phyloP scores from a whole-genome alignment of 164 flowering plant species.

The Kalanchoe fedtschenkoi region DNA sequence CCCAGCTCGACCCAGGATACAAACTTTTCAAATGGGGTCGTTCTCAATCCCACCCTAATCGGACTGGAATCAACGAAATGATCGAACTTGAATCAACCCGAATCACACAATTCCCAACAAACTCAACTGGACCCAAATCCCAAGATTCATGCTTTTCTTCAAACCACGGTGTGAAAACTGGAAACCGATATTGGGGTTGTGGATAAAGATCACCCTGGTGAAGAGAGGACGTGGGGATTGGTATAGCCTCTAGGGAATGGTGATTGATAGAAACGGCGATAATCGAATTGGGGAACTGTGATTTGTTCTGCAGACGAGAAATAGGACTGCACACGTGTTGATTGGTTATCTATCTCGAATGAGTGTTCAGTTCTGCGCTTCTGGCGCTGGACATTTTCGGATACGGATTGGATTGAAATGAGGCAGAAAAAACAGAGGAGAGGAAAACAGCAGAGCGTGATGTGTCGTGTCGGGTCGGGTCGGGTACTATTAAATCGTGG shows the following conservation, averaged over 20 bases:
- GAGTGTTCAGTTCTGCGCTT: not conserved
- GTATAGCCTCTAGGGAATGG: too few relatives aligned
- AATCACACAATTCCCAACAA: not conserved
- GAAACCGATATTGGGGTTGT: too few relatives aligned
- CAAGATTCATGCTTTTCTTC: not conserved
- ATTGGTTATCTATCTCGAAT: not conserved
- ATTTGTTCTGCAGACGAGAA: not conserved
- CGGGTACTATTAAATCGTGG: not conserved
- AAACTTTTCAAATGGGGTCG: too few relatives aligned
- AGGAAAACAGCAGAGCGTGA: not conserved
- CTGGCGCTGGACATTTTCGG: not conserved
- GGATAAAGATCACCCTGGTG: conserved; percentile 1
- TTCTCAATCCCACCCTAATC: too few relatives aligned
- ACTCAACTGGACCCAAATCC: not conserved
- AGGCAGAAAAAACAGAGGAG: too few relatives aligned
- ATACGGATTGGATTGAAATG: not conserved
- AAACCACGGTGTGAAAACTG: too few relatives aligned
- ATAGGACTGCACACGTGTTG: not conserved
- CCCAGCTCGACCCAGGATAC: not conserved
- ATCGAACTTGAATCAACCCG: not conserved
- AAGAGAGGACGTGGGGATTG: not conserved
- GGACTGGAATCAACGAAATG: too few relatives aligned
- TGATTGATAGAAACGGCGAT: too few relatives aligned
- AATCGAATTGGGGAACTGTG: not conserved
- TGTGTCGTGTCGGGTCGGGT: not conserved